phyloP scores from a whole-genome alignment of 257 asterid species.

The Nicotiana sylvestris region DNA sequence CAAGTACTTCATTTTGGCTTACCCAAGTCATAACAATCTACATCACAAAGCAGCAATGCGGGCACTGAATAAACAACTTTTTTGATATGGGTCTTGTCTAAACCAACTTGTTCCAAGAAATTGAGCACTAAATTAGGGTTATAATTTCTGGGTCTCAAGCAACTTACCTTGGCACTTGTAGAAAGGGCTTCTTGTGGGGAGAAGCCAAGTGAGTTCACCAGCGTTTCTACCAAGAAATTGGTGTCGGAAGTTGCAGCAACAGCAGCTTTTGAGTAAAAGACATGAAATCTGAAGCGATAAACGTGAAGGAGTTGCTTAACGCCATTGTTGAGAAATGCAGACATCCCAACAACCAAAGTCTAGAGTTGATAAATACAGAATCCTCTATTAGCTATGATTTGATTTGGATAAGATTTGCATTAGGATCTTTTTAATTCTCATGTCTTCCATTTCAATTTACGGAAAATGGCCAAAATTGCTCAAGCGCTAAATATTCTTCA shows the following conservation, averaged over 20 bases:
- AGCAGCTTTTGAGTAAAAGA: neutral
- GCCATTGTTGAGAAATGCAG: too few species aligned
- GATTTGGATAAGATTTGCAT: too few species aligned
- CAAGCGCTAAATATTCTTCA: too few species aligned
- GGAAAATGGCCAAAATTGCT: too few species aligned
- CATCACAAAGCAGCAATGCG: neutral
- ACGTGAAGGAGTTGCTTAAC: neutral
- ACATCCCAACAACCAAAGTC: too few species aligned
- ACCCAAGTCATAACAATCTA: neutral
- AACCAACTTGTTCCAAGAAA: constrained; percentile 9
- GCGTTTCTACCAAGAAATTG: constrained; percentile 2
- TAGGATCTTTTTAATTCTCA: too few species aligned
- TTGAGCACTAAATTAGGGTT: constrained; percentile 11
- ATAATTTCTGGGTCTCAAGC: neutral
- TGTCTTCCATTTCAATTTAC: too few species aligned
- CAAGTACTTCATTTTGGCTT: too few species aligned
- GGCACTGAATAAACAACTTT: constrained; percentile 7
- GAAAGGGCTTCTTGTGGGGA: constrained; percentile 15
- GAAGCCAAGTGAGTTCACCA: constrained; percentile 16
- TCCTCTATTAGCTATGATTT: too few species aligned
- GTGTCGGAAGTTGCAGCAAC: neutral
- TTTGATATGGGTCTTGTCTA: constrained; percentile 13
- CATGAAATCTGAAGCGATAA: too few species aligned
- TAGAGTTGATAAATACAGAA: too few species aligned
- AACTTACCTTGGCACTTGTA: neutral